Evolutionary conservation across 495 filamentous ascomycete species (phyloP).

Genomic region (Acidomyces sp.): DNA sequence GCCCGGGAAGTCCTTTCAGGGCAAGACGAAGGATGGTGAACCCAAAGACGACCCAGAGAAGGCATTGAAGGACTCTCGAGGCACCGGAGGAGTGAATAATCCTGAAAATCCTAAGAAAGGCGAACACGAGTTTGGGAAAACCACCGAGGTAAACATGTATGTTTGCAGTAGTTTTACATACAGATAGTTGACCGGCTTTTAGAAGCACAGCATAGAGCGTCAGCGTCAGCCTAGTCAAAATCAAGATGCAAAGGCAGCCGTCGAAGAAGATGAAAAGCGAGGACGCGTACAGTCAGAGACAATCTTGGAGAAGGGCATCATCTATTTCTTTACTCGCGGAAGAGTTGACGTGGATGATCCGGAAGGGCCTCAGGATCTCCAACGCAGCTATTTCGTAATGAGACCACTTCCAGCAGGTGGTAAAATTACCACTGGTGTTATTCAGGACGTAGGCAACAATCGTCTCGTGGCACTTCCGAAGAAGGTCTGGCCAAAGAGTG

Average conservation of each 20-base stretch:
- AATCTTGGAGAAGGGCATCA: constrained; percentile 79
- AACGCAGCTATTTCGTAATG: constrained; percentile 71
- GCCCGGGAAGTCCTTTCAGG: constrained; percentile 8
- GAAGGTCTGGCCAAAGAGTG: constrained; percentile 65
- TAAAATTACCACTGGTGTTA: constrained; percentile 48
- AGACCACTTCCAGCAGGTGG: constrained; percentile 60
- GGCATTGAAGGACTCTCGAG: constrained; percentile 10
- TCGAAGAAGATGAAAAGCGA: constrained; percentile 31
- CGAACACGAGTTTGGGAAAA: constrained; percentile 11
- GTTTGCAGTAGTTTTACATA: too few species aligned
- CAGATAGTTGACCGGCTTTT: too few species aligned
- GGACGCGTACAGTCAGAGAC: constrained; percentile 51
- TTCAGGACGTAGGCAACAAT: constrained; percentile 51
- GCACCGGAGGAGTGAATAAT: constrained; percentile 7
- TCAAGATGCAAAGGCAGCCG: constrained; percentile 11
- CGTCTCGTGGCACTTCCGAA: constrained; percentile 73
- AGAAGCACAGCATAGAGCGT: too few species aligned
- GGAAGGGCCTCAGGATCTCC: constrained; percentile 54
- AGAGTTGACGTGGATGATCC: constrained; percentile 64
- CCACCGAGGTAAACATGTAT: constrained; percentile 16
- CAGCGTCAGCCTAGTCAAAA: constrained; percentile 1
- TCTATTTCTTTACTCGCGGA: constrained; percentile 85
- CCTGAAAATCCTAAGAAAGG: constrained; percentile 17
- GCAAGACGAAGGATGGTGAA: constrained; percentile 10
- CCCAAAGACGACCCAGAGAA: constrained; percentile 12